Percentiles rank a stretch among this genome's conserved stretches.
Evolutionary conservation across 2,329 filamentous ascomycete genomes (phyloP).

Genomic region (Cercospora brassicicola): DNA sequence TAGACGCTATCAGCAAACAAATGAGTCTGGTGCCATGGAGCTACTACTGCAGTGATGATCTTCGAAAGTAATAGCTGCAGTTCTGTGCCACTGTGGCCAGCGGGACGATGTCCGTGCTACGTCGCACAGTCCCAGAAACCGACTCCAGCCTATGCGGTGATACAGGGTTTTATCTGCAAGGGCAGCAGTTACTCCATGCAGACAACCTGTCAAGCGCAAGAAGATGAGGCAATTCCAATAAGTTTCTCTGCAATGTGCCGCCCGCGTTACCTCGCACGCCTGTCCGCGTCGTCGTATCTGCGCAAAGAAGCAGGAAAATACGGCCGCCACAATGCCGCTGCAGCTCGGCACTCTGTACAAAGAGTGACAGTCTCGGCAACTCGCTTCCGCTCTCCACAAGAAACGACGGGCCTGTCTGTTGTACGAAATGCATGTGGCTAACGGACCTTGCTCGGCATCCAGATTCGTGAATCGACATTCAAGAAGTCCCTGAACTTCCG

Average conservation of each 20-base stretch:
- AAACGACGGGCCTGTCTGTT: background rate
- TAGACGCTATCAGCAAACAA: background rate
- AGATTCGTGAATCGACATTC: slow-evolving; percentile 4
- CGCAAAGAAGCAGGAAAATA: background rate
- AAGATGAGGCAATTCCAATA: slow-evolving; percentile 4
- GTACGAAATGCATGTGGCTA: slow-evolving; percentile 17
- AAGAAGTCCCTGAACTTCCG: slow-evolving; percentile 10
- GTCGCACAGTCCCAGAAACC: slow-evolving; percentile 9
- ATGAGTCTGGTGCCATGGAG: background rate
- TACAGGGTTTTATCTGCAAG: slow-evolving; percentile 7
- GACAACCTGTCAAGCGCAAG: slow-evolving; percentile 19
- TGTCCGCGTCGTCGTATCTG: background rate
- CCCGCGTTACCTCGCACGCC: slow-evolving; percentile 2
- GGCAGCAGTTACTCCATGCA: slow-evolving; percentile 6
- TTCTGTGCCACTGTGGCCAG: slow-evolving; percentile 1
- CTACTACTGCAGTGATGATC: slow-evolving; percentile 3
- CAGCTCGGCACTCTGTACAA: slow-evolving; percentile 10
- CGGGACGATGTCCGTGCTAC: background rate
- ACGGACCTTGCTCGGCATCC: slow-evolving; percentile 17
- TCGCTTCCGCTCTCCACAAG: slow-evolving; percentile 6
- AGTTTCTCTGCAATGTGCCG: slow-evolving; percentile 7
- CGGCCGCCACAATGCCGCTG: slow-evolving; percentile 12
- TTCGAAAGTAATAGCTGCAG: slow-evolving; percentile 8
- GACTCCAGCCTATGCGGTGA: background rate
- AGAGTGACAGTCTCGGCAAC: slow-evolving; percentile 18